These are phyloP conservation scores for Heritiera littoralis DNA, from an alignment of 345 rosid genomes.

Conservation along the genomic window DNA sequence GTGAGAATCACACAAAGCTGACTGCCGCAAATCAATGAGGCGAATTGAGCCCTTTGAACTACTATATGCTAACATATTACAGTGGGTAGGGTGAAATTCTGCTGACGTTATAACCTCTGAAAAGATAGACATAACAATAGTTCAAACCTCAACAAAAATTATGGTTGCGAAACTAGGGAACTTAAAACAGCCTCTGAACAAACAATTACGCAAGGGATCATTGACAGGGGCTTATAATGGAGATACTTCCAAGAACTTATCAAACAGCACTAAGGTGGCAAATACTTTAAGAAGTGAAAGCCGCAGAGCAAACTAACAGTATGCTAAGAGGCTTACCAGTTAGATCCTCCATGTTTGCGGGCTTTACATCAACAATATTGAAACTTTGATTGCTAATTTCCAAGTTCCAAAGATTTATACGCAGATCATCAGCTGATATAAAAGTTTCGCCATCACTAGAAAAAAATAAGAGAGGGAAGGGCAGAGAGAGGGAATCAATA, in stretches of 20 bases:
- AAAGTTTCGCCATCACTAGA: conserved; percentile 64
- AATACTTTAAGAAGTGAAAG: neutral
- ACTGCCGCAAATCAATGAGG: conserved; percentile 94
- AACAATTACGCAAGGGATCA: neutral
- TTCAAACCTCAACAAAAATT: conserved; percentile 11
- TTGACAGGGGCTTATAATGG: neutral
- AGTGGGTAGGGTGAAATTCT: conserved; percentile 94
- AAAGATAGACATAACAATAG: conserved; percentile 22
- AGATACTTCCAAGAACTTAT: neutral
- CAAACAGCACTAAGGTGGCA: neutral
- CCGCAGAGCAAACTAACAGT: neutral
- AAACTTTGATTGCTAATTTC: conserved; percentile 68
- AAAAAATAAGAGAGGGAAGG: neutral
- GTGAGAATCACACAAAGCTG: conserved; percentile 94
- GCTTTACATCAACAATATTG: conserved; percentile 67
- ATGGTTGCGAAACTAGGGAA: conserved; percentile 5
- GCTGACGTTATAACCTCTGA: conserved; percentile 99
- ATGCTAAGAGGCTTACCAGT: conserved; percentile 46
- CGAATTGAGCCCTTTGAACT: conserved; percentile 99
- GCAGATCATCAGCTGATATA: conserved; percentile 66
- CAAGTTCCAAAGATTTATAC: conserved; percentile 72
- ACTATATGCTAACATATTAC: conserved; percentile 94
- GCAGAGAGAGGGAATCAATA: conserved; percentile 24
- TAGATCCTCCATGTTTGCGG: conserved; percentile 75
- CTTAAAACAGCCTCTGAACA: neutral